Base-by-base conservation (phyloP, 192 early-diverging fungal species). In the Entomortierella parvispora region DNA sequence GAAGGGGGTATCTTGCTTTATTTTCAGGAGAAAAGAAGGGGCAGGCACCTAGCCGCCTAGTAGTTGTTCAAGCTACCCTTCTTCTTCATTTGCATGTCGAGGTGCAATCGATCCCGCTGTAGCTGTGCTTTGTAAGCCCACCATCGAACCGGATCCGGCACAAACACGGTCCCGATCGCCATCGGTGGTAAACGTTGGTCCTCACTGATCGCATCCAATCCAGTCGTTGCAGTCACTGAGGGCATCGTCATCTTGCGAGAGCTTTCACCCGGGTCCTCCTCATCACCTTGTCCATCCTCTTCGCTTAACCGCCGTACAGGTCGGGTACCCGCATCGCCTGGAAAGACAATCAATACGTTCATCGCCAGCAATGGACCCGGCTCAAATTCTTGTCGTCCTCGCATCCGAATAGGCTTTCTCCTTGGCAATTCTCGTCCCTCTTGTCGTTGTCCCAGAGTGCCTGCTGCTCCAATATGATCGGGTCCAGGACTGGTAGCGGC, bases 91-190 rank as follows among this genome's bases (percentile, higher is more conserved):
- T 58, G 58, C 23, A 53, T 47, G 50, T 77, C 54, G 18, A 57
- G 53, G 7, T 53, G 43, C 20, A 58, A 46, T 7, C 60, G 65
- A 33, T 77, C 66, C 33, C 26, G 44, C 12, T 45, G 63, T 18
- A 64, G 74, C 12, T 54, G 50, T 8, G 74, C 74, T 55, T 68
- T 77, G 34, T 68, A 77, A 12, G 66, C 74, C 74, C 74, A 77
- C 74, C 74, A 77, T 46, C 74, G 65, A 17, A 64, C 65, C 0
- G 74, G 74, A 43, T 77, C 74, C 29, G 74, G 74, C 31, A 64
- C 63, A 59, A 77, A 64, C 28, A 68, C 32, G 7, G 74, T 64
- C 12, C 74, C 74, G 22, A 77, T 64, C 1, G 74, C 74, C 74
- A 77, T 68, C 6, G 74, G 74, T 7, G 74, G 74, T 8, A 77